phyloP scores from a whole-genome alignment of 768 basidiomycete genomes.

The Porphyrellus cyaneotinctus region DNA sequence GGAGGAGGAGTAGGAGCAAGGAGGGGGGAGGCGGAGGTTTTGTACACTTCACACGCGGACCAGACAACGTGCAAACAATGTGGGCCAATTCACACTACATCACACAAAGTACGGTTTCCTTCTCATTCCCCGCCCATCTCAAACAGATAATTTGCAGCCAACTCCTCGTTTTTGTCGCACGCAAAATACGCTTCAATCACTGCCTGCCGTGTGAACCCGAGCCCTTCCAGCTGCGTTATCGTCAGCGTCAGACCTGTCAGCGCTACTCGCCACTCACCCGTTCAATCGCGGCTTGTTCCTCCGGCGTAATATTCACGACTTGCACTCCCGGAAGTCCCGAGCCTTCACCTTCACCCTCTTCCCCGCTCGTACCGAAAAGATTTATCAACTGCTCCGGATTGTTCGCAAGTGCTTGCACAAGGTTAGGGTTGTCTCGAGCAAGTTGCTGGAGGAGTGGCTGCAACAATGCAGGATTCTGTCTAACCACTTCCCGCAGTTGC shows the following conservation, averaged over 20 bases:
- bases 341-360: slow-evolving; percentile 38
- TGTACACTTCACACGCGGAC: slow-evolving; percentile 31
- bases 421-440: slow-evolving; percentile 63
- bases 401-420: slow-evolving; percentile 62
- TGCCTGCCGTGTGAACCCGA: slow-evolving; percentile 80
- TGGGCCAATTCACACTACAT: no score
- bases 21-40: slow-evolving; percentile 17
- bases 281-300: slow-evolving; percentile 86
- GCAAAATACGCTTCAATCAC: slow-evolving; percentile 91
- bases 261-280: slow-evolving; percentile 54
- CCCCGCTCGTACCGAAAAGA: slow-evolving; percentile 49
- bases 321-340: slow-evolving; percentile 30
- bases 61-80: slow-evolving; percentile 28
- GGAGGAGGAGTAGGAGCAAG: slow-evolving; percentile 6
- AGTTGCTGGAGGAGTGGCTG: slow-evolving; percentile 86
- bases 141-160: slow-evolving; percentile 92
- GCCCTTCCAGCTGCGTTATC: slow-evolving; percentile 61
- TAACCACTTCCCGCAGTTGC: slow-evolving; percentile 68
- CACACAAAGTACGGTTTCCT: neutral
- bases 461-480: slow-evolving; percentile 70
- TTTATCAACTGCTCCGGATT: slow-evolving; percentile 71
- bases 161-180: slow-evolving; percentile 95
- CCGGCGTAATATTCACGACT: slow-evolving; percentile 73
- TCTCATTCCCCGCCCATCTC: slow-evolving; percentile 35
- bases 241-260: slow-evolving; percentile 1